phyloP scores from a whole-genome alignment of 768 basidiomycete genomes.

The Mycena metata region DNA sequence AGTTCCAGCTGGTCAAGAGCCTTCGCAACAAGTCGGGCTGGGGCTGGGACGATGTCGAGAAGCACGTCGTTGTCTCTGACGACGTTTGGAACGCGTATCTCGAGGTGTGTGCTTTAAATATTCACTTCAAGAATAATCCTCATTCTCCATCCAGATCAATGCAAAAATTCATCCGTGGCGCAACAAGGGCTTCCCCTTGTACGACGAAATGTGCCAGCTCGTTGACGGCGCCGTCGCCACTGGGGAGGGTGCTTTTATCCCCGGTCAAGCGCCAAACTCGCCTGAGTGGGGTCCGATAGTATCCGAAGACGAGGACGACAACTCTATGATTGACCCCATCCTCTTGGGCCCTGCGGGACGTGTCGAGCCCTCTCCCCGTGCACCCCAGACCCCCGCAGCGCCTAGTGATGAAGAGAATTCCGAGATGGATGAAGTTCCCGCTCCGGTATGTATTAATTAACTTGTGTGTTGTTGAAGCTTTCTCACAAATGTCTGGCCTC shows the following conservation, averaged over 20 bases:
- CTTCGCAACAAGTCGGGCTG: slow-evolving; percentile 12
- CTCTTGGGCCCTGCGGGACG: slow-evolving; percentile 4
- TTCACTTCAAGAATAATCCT: neutral
- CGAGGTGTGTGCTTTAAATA: too few species aligned
- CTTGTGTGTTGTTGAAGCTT: too few species aligned
- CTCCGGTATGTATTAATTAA: neutral
- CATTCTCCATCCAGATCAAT: neutral
- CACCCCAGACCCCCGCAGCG: neutral
- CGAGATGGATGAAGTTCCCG: neutral
- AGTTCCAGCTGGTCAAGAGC: slow-evolving; percentile 10
- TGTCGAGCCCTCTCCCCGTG: neutral
- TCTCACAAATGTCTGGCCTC: neutral
- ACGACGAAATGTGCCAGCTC: slow-evolving; percentile 13
- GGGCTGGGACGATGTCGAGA: slow-evolving; percentile 1
- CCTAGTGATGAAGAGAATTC: neutral
- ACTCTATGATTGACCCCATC: slow-evolving; percentile 4
- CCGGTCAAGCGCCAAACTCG: neutral
- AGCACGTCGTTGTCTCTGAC: slow-evolving; percentile 15
- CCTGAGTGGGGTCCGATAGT: neutral
- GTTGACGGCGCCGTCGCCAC: slow-evolving; percentile 7
- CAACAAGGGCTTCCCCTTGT: slow-evolving; percentile 11
- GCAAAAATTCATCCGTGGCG: neutral
- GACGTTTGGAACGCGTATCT: slow-evolving; percentile 11
- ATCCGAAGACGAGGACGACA: neutral
- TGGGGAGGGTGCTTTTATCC: slow-evolving; percentile 2